Evolutionary conservation across 2,329 filamentous ascomycete genomes (phyloP), one percentile per base, ranked within the genome.

Genomic region (Botrytis squamosa): DNA sequence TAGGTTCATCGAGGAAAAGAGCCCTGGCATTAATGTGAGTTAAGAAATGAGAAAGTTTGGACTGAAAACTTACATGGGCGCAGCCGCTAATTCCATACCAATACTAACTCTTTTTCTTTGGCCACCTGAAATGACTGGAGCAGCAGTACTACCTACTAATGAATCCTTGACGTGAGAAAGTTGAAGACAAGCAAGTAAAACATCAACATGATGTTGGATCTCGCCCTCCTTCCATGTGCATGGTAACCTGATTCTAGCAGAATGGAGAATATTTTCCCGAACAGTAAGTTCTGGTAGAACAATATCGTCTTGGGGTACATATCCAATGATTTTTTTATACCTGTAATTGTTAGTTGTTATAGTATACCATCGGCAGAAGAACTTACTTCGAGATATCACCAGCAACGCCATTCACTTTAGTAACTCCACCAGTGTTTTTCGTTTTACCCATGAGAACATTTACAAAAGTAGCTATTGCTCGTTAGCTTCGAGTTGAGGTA

Each of bases 31-130:
- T 29, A 36, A 44, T 44, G 62, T 73, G 20, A 68, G 65, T 46
- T 3, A 52, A 52, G 40, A 12, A 33, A 29, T 22, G 18, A n/a
- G 9, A 52, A 60, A 40, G 0, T 1, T 33, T 14, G n/a, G 16
- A 20, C 12, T 16, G 12, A 14, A 60, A 52, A 62, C 71, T 52
- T 60, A 70, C 77, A 87, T 86, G 0, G 87, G 87, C 77, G 87
- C 88, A 20, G 87, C 86, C 0, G 86, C 87, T 4, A 89, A 81
- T 75, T 89, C 87, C 16, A 88, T 86, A 16, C 88, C 89, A 75
- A 96, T 89, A 67, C 84, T 86, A 14, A 91, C 88, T 81, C 89
- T 85, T 79, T 91, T 91, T 67, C 88, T 80, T 77, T 90, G 87
- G 70, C 88, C 88, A 75, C 89, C 89, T 42, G 86, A 88, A 8